phyloP scores from a whole-genome alignment of 2,329 filamentous ascomycete genomes.

The Chaetothyriales sp. region DNA sequence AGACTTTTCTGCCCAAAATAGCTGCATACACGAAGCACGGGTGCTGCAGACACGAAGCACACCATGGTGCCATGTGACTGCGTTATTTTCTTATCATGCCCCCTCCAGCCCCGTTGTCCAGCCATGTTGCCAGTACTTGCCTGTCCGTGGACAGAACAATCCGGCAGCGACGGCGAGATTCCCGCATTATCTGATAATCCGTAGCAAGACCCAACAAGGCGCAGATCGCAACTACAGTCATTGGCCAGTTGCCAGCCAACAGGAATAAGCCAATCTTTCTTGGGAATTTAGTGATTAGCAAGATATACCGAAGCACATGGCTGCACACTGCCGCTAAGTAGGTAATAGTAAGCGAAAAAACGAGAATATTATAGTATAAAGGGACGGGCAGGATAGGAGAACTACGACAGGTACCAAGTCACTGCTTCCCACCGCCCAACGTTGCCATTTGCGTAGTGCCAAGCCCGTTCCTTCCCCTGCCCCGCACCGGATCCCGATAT shows the following conservation, averaged over 20 bases:
- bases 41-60: neutral
- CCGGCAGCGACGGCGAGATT: slow-evolving; percentile 5
- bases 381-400: neutral
- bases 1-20: neutral
- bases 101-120: no score
- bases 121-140: no score
- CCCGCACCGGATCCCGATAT: neutral
- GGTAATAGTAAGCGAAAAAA: neutral
- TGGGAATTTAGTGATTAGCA: neutral
- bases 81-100: neutral
- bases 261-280: neutral
- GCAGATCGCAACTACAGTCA: neutral
- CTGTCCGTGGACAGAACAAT: neutral
- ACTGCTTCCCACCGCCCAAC: neutral
- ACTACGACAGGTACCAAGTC: neutral
- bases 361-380: neutral
- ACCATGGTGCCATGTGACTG: neutral
- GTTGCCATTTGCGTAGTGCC: neutral
- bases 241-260: neutral
- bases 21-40: neutral
- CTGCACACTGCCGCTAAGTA: neutral
- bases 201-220: slow-evolving; percentile 3
- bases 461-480: neutral
- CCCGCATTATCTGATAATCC: slow-evolving; percentile 11
- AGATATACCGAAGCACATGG: neutral